Evolutionary conservation across 2,329 filamentous ascomycete species (phyloP).

Genomic region (Elsinoe fawcettii): DNA sequence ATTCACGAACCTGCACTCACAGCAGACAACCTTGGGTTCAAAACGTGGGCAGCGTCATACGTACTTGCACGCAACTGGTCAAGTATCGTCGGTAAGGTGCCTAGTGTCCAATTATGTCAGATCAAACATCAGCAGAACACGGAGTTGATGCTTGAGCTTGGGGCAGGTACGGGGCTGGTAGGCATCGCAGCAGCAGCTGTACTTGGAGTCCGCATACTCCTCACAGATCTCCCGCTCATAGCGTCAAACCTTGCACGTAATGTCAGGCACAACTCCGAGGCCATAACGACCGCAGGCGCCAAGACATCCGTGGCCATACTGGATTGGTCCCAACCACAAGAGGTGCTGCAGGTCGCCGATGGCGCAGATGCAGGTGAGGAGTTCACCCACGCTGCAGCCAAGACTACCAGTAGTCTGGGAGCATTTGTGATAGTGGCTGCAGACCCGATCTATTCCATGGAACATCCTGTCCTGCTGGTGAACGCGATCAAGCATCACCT

Average conservation of each 20-base stretch:
- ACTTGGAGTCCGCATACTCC: slow-evolving; percentile 56
- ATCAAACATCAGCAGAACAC: slow-evolving; percentile 17
- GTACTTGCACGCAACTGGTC: slow-evolving; percentile 67
- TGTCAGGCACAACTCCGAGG: slow-evolving; percentile 52
- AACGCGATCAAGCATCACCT: slow-evolving; percentile 64
- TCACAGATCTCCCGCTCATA: slow-evolving; percentile 82
- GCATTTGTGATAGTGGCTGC: slow-evolving; percentile 66
- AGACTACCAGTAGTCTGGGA: neutral
- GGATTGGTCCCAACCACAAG: slow-evolving; percentile 61
- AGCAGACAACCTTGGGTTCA: slow-evolving; percentile 79
- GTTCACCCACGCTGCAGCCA: slow-evolving; percentile 8
- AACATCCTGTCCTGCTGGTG: slow-evolving; percentile 69
- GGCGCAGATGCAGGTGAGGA: slow-evolving; percentile 11
- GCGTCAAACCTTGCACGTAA: slow-evolving; percentile 74
- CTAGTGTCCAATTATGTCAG: neutral
- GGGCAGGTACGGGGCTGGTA: slow-evolving; percentile 84
- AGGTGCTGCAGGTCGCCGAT: slow-evolving; percentile 3
- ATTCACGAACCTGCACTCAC: slow-evolving; percentile 83
- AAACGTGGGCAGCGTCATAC: slow-evolving; percentile 92
- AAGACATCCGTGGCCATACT: slow-evolving; percentile 56
- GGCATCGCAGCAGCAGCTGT: slow-evolving; percentile 75
- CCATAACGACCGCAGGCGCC: slow-evolving; percentile 50
- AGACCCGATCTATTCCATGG: slow-evolving; percentile 78
- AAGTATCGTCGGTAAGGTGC: slow-evolving; percentile 23
- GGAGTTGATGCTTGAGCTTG: slow-evolving; percentile 61